Conservation (phyloP, 305 asterid species). For the Solanum hybrid region DNA sequence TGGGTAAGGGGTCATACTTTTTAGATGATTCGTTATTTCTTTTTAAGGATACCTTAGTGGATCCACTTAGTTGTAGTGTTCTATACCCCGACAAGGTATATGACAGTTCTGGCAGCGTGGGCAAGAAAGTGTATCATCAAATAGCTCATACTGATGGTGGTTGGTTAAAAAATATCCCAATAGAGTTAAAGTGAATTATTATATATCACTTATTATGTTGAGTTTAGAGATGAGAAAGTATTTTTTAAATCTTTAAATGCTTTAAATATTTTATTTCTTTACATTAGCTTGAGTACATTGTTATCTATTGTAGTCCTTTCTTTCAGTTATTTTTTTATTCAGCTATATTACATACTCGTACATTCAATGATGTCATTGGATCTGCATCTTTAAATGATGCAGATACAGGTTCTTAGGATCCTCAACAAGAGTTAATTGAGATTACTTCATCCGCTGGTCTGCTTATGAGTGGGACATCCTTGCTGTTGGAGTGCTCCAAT, state of each 20-base stretch:
- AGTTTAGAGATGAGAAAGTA: background rate
- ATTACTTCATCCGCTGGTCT: too few species aligned
- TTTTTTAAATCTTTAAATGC: background rate
- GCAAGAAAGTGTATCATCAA: background rate
- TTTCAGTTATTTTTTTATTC: background rate
- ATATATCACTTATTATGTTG: background rate
- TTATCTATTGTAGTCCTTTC: background rate
- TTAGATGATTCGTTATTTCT: background rate
- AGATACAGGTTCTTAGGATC: too few species aligned
- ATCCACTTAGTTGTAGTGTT: background rate
- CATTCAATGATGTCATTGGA: background rate
- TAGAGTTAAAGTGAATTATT: background rate
- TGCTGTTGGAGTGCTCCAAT: too few species aligned
- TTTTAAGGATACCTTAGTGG: background rate
- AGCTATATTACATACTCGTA: background rate
- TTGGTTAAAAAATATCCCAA: background rate
- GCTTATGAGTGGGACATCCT: too few species aligned
- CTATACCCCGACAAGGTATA: background rate
- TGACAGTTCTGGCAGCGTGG: background rate
- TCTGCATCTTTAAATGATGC: background rate
- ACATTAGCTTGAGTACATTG: background rate
- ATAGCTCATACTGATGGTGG: background rate
- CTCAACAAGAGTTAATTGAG: too few species aligned
- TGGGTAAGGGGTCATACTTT: background rate
- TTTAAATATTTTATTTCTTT: too few species aligned